Evolutionary conservation across 352 stramenopile genomes (phyloP), one percentile per base, ranked within the genome.

Genomic region (Phytopythium aichiense): DNA sequence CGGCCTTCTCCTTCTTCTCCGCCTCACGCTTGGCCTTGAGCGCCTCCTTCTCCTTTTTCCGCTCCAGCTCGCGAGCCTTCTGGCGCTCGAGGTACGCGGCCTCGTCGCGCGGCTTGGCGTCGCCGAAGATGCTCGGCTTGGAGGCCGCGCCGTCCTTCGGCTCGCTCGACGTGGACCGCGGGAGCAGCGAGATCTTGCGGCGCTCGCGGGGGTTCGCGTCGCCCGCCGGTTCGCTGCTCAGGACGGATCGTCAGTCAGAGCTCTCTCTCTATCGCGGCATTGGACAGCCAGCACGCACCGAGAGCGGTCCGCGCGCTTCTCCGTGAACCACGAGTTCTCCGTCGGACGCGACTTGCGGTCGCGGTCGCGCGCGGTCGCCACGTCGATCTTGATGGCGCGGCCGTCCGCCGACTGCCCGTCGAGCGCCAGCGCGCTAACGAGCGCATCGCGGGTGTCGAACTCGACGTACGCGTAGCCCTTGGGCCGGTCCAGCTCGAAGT

Each of bases 381-480:
- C 81, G 51, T 96, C 85, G 54, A 96, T 74, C 55, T 81, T 84
- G 11, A 96, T 61, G 4, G 65, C 48, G 12, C 86, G 86, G 18
- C 81, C 75, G 56, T 70, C 61, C 31, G 68, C 11, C 12, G 61
- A 58, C 25, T 55, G 48, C n/a, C 72, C 69, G 33, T 96, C 85
- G 20, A 89, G 61, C 60, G 81, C 63, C 30, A 96, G 72, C 12
- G 88, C 84, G 46, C 72, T 51, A 25, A 91, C 70, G 6, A 95
- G 82, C 46, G 73, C 65, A 33, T 95, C 79, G 50, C 81, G 87
- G 33, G 80, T 69, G 13, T 63, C 63, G 59, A 95, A 95, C 66
- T 95, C 86, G 9, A 96, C 83, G 71, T 94, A 96, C 18, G 86
- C 88, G 65, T 92, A 91, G 49, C 88, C 88, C 70, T 91, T 92